These are phyloP conservation scores for Epichloe brachyelytri DNA, from an alignment of 2,329 filamentous ascomycete genomes.

Conservation along the genomic window DNA sequence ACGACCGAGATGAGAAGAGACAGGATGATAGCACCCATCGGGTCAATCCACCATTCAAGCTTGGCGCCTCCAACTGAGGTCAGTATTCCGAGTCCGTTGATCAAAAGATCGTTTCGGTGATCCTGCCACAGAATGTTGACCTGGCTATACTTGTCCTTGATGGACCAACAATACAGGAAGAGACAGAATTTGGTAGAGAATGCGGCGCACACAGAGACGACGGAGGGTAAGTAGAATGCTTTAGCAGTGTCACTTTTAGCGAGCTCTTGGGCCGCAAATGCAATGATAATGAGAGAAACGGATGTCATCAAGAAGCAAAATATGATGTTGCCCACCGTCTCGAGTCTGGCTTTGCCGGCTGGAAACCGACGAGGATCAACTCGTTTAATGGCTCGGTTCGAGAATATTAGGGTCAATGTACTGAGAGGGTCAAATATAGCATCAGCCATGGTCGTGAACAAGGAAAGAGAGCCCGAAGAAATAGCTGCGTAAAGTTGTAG, in stretches of 20 bases:
- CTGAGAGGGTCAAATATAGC: slow-evolving; percentile 85
- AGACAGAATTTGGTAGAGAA: slow-evolving; percentile 73
- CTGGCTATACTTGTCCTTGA: slow-evolving; percentile 85
- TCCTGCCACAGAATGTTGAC: slow-evolving; percentile 91
- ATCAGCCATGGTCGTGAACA: slow-evolving; percentile 97
- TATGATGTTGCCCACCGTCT: slow-evolving; percentile 89
- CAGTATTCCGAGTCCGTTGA: slow-evolving; percentile 87
- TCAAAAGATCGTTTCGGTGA: slow-evolving; percentile 91
- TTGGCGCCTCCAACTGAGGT: slow-evolving; percentile 87
- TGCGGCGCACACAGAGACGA: slow-evolving; percentile 73
- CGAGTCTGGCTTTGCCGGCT: slow-evolving; percentile 83
- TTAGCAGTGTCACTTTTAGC: slow-evolving; percentile 41
- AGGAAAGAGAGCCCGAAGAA: slow-evolving; percentile 76
- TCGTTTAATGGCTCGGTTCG: slow-evolving; percentile 73
- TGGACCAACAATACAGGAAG: slow-evolving; percentile 84
- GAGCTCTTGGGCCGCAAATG: slow-evolving; percentile 68
- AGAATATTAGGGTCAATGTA: slow-evolving; percentile 77
- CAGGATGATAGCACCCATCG: slow-evolving; percentile 75
- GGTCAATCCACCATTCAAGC: slow-evolving; percentile 89
- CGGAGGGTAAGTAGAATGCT: slow-evolving; percentile 64
- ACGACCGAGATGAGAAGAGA: slow-evolving; percentile 64
- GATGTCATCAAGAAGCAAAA: slow-evolving; percentile 95
- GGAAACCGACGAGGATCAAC: slow-evolving; percentile 83
- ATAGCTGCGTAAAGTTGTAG: slow-evolving; percentile 85
- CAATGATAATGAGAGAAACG: slow-evolving; percentile 85